Percentiles rank a stretch among this genome's conserved stretches.
Evolutionary conservation across 2,329 filamentous ascomycete species (phyloP).

Genomic region (Mycosphaerella sp.): DNA sequence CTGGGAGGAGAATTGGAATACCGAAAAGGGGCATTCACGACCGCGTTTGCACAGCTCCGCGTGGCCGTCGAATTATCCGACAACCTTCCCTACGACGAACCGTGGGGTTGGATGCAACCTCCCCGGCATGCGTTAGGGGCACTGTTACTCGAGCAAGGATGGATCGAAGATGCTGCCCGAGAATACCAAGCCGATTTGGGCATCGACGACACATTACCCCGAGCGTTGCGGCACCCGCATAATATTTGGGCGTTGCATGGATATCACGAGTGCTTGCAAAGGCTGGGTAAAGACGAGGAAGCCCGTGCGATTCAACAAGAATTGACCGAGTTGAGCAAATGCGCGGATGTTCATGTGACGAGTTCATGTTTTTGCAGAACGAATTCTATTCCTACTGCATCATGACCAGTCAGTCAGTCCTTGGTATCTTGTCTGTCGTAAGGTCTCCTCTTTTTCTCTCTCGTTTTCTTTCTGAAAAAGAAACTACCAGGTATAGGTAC

Average conservation of each 20-base stretch:
- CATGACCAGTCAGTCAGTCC: no score
- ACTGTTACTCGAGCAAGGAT: slow-evolving; percentile 58
- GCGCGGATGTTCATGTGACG: slow-evolving; percentile 54
- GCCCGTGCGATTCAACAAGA: slow-evolving; percentile 45
- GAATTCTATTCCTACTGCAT: background rate
- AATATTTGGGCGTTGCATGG: slow-evolving; percentile 73
- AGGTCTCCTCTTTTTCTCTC: no score
- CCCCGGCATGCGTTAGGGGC: slow-evolving; percentile 63
- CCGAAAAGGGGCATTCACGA: slow-evolving; percentile 51
- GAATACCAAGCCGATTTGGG: slow-evolving; percentile 39
- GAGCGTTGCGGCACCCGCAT: slow-evolving; percentile 60
- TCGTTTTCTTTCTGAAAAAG: no score
- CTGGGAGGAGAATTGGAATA: slow-evolving; percentile 69
- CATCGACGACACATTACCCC: slow-evolving; percentile 49
- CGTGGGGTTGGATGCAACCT: slow-evolving; percentile 75
- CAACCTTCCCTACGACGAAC: slow-evolving; percentile 60
- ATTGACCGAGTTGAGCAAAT: slow-evolving; percentile 47
- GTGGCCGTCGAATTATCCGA: slow-evolving; percentile 55
- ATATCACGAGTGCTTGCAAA: slow-evolving; percentile 64
- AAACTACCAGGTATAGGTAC: no score
- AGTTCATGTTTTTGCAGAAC: slow-evolving; percentile 52
- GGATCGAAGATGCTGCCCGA: slow-evolving; percentile 34
- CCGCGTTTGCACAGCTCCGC: slow-evolving; percentile 48
- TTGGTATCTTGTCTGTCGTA: no score
- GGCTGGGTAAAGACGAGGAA: slow-evolving; percentile 39